These are phyloP conservation scores for Rostrohypoxylon terebratum DNA, from an alignment of 495 filamentous ascomycete genomes.

Conservation along the genomic window DNA sequence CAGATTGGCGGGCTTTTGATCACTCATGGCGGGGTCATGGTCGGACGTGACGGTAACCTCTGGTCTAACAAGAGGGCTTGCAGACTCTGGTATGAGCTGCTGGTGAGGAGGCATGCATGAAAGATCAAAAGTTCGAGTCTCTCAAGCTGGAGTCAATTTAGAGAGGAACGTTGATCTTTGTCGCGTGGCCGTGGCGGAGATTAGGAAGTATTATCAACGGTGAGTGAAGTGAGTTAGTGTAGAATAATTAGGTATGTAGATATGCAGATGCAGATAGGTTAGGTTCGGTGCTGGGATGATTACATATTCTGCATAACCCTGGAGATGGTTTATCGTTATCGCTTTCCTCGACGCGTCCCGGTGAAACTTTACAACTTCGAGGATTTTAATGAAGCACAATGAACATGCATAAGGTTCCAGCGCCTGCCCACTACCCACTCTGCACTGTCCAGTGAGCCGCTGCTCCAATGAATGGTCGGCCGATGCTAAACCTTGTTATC, in stretches of 20 bases:
- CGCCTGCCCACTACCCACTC: too few species aligned
- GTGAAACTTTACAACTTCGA: conserved; percentile 25
- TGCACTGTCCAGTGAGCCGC: too few species aligned
- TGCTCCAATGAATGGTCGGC: conserved; percentile 24
- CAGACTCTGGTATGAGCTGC: conserved; percentile 38
- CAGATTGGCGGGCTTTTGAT: conserved; percentile 37
- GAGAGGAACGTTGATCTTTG: conserved; percentile 4
- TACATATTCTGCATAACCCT: background rate
- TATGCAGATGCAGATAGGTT: background rate
- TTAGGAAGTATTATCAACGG: conserved; percentile 3
- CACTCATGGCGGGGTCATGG: conserved; percentile 52
- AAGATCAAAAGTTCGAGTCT: conserved; percentile 34
- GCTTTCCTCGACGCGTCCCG: conserved; percentile 31
- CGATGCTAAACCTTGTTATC: conserved; percentile 1
- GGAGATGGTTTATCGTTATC: conserved; percentile 42
- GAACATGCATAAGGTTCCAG: conserved; percentile 27
- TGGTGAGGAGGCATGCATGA: conserved; percentile 51
- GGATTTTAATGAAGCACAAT: conserved; percentile 18
- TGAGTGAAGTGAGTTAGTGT: conserved; percentile 1
- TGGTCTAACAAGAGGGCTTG: conserved; percentile 42
- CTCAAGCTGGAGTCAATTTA: background rate
- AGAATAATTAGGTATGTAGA: background rate
- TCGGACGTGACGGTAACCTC: conserved; percentile 37
- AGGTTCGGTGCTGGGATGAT: conserved; percentile 7
- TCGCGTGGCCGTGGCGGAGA: conserved; percentile 13